Base-by-base conservation (phyloP, 176 grass and related monocot species). In the Carex pumila region DNA sequence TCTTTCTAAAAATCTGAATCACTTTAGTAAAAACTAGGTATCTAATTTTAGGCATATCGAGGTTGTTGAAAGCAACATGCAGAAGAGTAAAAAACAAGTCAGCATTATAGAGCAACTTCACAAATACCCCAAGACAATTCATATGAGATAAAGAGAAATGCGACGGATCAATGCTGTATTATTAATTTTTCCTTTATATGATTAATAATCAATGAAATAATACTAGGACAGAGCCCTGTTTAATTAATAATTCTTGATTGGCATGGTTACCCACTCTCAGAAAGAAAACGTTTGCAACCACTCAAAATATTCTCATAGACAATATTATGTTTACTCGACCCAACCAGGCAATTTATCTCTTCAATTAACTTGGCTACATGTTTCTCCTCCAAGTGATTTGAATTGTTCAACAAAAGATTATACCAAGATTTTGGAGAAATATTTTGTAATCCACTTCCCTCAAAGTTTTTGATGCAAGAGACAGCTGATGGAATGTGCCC, bases 401-500 rank as follows among this genome's bases (percentile, higher is more conserved):
- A 41, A 50, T 93, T 92, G 30, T 58, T 80, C 34, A 39, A 90
- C n/a, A 98, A 85, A 71, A 98, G 85, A 77, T 87, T 88, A 47
- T 84, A 85, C 96, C 93, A 98, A 14, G 89, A 89, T 71, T 70
- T 92, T 34, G 84, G 87, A 10, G 91, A 95, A 68, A 89, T 56
- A 14, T 63, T 87, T 54, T 31, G 52, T 63, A 98, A 88, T 81
- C 91, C 84, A 65, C 85, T 87, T 72, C 95, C 89, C 71, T 89
- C 54, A 50, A 88, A 91, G 36, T 79, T 85, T 22, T 37, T 84
- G 45, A 98, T 62, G 32, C 93, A 95, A 45, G 88, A 92, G 53
- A 98, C 47, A 0, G 91, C 91, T 1, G 77, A 74, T 19, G 18
- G 58, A 12, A 74, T 87, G 53, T 95, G 80, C 14, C 88, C 96